A percentile compares a stretch with the other conserved stretches of the same genome.
These are phyloP conservation scores for Copromyces sp. DNA, from an alignment of 495 filamentous ascomycete genomes.

Conservation along the genomic window DNA sequence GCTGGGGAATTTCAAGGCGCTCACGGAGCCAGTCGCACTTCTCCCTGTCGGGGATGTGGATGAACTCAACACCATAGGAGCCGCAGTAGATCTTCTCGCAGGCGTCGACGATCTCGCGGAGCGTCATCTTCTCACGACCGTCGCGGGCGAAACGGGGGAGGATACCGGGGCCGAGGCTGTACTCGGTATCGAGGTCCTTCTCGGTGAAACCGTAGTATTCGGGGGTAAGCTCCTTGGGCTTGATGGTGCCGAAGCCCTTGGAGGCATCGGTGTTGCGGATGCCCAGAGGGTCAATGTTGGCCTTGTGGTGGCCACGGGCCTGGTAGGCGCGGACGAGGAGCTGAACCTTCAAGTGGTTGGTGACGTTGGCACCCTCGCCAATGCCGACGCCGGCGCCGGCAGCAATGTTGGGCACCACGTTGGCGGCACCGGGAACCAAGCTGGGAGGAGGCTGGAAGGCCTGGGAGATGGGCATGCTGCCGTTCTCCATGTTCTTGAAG, in stretches of 20 bases:
- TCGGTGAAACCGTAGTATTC: constrained; percentile 92
- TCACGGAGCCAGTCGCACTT: constrained; percentile 97
- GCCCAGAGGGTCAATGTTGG: constrained; percentile 89
- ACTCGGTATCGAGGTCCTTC: constrained; percentile 88
- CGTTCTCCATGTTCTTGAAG: constrained; percentile 97
- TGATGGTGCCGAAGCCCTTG: constrained; percentile 76
- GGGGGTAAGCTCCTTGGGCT: constrained; percentile 85
- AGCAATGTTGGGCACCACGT: constrained; percentile 65
- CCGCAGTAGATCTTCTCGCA: constrained; percentile 97
- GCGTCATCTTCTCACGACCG: constrained; percentile 84
- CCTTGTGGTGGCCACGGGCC: constrained; percentile 95
- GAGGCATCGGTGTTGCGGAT: constrained; percentile 64
- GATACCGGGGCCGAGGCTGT: constrained; percentile 87
- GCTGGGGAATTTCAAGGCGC: constrained; percentile 83
- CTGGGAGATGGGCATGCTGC: constrained; percentile 92
- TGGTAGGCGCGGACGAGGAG: constrained; percentile 94
- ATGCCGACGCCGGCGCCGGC: constrained; percentile 57
- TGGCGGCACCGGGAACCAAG: constrained; percentile 67
- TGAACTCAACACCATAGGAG: constrained; percentile 93
- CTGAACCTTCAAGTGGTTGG: constrained; percentile 97
- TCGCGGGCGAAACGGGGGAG: constrained; percentile 85
- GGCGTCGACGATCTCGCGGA: constrained; percentile 84
- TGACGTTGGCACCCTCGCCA: constrained; percentile 71
- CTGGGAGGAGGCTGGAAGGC: constrained; percentile 94
- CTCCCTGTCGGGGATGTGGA: constrained; percentile 94